These are phyloP conservation scores for Speleostelium caveatum DNA, from an alignment of 78 protist species.

Conservation along the genomic window DNA sequence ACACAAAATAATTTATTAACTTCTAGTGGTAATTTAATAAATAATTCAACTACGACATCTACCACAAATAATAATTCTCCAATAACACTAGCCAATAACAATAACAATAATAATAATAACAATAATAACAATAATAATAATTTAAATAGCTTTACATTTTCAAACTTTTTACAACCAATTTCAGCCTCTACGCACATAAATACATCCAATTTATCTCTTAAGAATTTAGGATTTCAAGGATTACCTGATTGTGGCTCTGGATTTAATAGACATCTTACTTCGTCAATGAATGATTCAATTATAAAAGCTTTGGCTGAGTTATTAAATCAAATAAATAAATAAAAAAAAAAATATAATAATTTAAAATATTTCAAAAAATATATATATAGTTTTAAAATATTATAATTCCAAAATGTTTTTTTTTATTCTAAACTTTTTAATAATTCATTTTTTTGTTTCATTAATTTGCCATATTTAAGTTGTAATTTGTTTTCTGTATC, in stretches of 20 bases:
- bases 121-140: too few relatives aligned
- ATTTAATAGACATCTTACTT: conserved; percentile 30
- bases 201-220: conserved; percentile 1
- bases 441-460: neutral
- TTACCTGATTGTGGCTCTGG: conserved; percentile 71
- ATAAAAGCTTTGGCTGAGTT: conserved; percentile 32
- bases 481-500: conserved; percentile 57
- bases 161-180: too few relatives aligned
- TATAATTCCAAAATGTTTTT: too few relatives aligned
- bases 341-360: too few relatives aligned
- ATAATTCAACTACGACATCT: neutral
- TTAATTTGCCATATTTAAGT: conserved; percentile 25
- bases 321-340: conserved; percentile 13
- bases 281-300: conserved; percentile 39
- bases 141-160: too few relatives aligned
- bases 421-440: neutral
- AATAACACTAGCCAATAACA: neutral
- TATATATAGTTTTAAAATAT: too few relatives aligned
- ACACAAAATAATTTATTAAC: neutral
- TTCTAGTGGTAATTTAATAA: neutral
- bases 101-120: neutral
- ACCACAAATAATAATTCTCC: neutral
- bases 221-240: conserved; percentile 67
- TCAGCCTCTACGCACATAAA: too few relatives aligned
- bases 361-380: too few relatives aligned